Evolutionary conservation across 2,329 filamentous ascomycete genomes (phyloP).

Genomic region (Teratosphaeria gauchensis): DNA sequence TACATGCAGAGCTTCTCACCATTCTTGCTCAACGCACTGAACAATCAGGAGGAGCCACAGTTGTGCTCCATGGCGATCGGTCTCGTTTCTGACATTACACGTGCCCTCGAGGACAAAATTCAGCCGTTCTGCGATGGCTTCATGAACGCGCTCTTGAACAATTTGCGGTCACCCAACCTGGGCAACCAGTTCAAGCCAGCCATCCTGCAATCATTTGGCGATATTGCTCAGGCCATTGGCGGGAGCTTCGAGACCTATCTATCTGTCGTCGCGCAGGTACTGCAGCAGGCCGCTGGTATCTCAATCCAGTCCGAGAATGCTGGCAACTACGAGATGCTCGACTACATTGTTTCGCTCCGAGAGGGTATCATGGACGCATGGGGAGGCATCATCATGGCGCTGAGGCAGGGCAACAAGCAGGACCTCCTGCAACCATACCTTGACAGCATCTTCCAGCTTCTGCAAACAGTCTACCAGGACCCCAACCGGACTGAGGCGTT

Average conservation of each 20-base stretch:
- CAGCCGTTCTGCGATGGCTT: slow-evolving; percentile 94
- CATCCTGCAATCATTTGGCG: slow-evolving; percentile 94
- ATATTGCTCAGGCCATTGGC: slow-evolving; percentile 90
- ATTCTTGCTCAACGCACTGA: slow-evolving; percentile 86
- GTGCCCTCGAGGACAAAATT: slow-evolving; percentile 79
- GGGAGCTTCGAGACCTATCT: slow-evolving; percentile 90
- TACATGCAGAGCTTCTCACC: slow-evolving; percentile 96
- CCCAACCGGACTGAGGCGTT: slow-evolving; percentile 83
- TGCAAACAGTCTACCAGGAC: slow-evolving; percentile 71
- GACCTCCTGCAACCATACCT: slow-evolving; percentile 67
- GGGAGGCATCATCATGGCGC: slow-evolving; percentile 90
- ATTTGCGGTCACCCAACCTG: slow-evolving; percentile 74
- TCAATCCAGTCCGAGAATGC: slow-evolving; percentile 57
- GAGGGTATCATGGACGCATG: slow-evolving; percentile 99
- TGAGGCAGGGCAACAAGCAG: slow-evolving; percentile 73
- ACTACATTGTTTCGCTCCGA: slow-evolving; percentile 88
- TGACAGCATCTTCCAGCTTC: slow-evolving; percentile 74
- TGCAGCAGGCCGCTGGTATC: slow-evolving; percentile 85
- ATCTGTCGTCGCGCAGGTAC: slow-evolving; percentile 80
- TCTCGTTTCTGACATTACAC: slow-evolving; percentile 89
- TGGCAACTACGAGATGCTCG: slow-evolving; percentile 79
- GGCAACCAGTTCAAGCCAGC: slow-evolving; percentile 97
- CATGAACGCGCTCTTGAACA: slow-evolving; percentile 95
- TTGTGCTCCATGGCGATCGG: slow-evolving; percentile 97
- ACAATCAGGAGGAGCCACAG: slow-evolving; percentile 89